phyloP scores from a whole-genome alignment of 495 filamentous ascomycete genomes.

The Penicillium herquei region DNA sequence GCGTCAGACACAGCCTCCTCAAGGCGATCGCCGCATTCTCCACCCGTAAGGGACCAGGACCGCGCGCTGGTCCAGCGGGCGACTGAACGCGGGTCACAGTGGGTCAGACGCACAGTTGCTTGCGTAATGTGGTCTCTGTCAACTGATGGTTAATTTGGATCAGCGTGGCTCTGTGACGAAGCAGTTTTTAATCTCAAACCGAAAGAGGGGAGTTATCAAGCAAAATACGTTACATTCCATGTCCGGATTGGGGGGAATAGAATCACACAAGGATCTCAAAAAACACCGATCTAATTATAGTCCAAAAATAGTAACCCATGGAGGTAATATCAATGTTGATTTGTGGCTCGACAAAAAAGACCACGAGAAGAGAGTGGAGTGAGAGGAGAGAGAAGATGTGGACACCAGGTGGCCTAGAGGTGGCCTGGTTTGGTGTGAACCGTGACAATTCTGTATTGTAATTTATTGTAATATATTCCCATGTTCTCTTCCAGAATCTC shows the following conservation, averaged over 20 bases:
- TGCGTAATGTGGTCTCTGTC: conserved; percentile 40
- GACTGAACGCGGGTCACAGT: conserved; percentile 36
- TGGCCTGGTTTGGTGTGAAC: neutral
- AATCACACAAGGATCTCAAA: no score
- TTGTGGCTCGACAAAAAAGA: neutral
- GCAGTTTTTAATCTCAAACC: conserved; percentile 24
- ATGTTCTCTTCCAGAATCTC: neutral
- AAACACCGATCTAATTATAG: neutral
- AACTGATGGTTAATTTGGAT: conserved; percentile 39
- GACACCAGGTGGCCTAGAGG: neutral
- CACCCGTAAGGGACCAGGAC: conserved; percentile 44
- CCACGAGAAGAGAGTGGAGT: neutral
- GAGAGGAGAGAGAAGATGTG: neutral
- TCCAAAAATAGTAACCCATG: neutral
- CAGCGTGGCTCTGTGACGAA: conserved; percentile 22
- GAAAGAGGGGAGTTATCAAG: neutral
- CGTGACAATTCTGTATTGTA: neutral
- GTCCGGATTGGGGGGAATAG: conserved; percentile 1
- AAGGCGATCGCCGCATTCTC: conserved; percentile 45
- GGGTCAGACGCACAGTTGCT: conserved; percentile 38
- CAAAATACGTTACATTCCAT: conserved; percentile 14
- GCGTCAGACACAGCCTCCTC: conserved; percentile 32
- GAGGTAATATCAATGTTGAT: neutral
- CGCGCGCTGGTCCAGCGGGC: conserved; percentile 35
- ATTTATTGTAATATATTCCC: neutral